These are phyloP conservation scores for Acacia pycnantha DNA, from an alignment of 331 rosid species.

Conservation along the genomic window DNA sequence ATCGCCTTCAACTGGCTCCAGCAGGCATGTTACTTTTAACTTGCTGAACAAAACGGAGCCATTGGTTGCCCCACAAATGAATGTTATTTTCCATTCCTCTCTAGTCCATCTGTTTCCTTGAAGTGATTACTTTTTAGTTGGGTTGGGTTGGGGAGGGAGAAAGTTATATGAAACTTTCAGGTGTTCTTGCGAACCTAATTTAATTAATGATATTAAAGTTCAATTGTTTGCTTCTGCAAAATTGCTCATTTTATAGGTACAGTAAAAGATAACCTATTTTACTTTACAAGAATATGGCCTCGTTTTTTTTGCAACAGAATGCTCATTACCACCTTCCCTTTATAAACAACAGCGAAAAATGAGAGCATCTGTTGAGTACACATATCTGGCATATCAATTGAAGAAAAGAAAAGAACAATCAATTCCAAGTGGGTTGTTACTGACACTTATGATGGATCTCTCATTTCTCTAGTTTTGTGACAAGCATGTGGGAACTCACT, in stretches of 20 bases:
- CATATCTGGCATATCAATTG: neutral
- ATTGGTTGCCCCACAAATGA: neutral
- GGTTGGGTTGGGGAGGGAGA: neutral
- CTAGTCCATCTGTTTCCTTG: neutral
- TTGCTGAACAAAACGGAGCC: conserved; percentile 14
- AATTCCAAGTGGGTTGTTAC: neutral
- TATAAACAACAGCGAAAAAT: neutral
- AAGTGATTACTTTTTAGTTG: neutral
- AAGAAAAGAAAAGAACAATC: neutral
- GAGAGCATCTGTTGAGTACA: neutral
- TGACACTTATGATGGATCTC: neutral
- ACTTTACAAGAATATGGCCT: neutral
- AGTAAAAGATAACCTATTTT: neutral
- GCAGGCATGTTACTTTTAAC: neutral
- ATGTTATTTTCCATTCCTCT: neutral
- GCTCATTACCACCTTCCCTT: neutral
- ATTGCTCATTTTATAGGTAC: neutral
- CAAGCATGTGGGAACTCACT: neutral
- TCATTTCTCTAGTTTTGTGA: neutral
- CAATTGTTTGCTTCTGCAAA: neutral
- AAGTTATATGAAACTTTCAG: neutral
- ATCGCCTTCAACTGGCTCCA: neutral
- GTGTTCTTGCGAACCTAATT: neutral
- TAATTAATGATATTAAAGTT: neutral
- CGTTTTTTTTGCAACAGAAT: neutral